Conservation (phyloP, 495 filamentous ascomycete species). For the Aspergillus indologenus region DNA sequence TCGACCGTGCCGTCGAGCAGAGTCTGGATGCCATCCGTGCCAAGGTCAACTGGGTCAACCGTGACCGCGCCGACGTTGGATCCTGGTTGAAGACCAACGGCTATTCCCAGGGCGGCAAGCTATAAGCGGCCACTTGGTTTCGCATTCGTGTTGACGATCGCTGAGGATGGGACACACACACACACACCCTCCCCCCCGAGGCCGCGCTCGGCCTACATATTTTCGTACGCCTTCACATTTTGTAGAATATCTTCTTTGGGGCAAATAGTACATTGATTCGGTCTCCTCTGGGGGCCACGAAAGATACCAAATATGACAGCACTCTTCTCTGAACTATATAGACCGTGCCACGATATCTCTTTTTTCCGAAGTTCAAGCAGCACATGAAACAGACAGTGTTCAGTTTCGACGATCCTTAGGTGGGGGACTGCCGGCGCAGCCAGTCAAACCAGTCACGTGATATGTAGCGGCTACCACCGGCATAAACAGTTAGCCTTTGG, state of each 20-base stretch:
- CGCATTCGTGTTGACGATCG: no score
- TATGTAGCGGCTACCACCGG: no score
- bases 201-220: no score
- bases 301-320: background rate
- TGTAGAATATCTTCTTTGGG: background rate
- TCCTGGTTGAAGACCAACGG: slow-evolving; percentile 58
- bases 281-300: background rate
- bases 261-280: background rate
- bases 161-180: no score
- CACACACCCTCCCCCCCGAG: no score
- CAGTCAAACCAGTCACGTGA: no score
- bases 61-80: slow-evolving; percentile 59
- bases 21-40: slow-evolving; percentile 57
- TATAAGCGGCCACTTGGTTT: slow-evolving; percentile 19
- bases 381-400: no score
- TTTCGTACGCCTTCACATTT: background rate
- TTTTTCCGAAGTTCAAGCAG: no score
- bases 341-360: background rate
- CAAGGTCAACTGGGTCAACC: slow-evolving; percentile 60
- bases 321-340: background rate
- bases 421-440: no score
- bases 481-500: no score
- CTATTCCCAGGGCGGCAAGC: slow-evolving; percentile 46
- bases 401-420: no score
- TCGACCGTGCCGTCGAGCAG: slow-evolving; percentile 59